Evolutionary conservation across 345 rosid species (phyloP).

Genomic region (Citrus hindsii): DNA sequence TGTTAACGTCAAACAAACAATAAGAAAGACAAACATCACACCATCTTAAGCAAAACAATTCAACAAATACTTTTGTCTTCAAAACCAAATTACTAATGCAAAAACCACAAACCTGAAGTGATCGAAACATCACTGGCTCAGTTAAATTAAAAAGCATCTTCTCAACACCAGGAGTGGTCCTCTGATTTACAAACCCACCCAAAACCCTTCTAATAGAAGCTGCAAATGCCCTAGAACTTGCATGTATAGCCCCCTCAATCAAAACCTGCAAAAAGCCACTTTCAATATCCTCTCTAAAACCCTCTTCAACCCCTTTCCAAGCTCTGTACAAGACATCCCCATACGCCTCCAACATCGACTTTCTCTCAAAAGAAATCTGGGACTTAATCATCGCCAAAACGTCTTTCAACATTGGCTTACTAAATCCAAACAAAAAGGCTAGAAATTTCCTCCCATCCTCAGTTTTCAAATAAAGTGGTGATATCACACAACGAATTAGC

Average conservation of each 20-base stretch:
- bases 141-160: conserved; percentile 75
- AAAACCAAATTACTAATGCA: neutral
- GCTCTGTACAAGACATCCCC: conserved; percentile 68
- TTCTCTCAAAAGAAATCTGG: conserved; percentile 84
- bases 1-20: neutral
- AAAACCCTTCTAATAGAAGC: conserved; percentile 79
- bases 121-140: conserved; percentile 88
- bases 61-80: neutral
- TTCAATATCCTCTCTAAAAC: conserved; percentile 65
- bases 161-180: conserved; percentile 75
- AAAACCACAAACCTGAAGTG: conserved; percentile 57
- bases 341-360: conserved; percentile 84
- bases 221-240: conserved; percentile 44
- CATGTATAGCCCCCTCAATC: conserved; percentile 71
- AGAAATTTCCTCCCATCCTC: conserved; percentile 82
- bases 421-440: conserved; percentile 70
- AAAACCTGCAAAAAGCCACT: conserved; percentile 65
- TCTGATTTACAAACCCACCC: conserved; percentile 69
- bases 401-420: conserved; percentile 69
- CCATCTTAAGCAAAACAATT: neutral
- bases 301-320: conserved; percentile 69
- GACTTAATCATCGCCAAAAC: conserved; percentile 77
- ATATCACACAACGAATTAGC: conserved; percentile 71
- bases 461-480: conserved; percentile 71
- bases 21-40: neutral